These are phyloP conservation scores for Trichoderma brevicompactum DNA, from an alignment of 2,329 filamentous ascomycete genomes.

Conservation along the genomic window DNA sequence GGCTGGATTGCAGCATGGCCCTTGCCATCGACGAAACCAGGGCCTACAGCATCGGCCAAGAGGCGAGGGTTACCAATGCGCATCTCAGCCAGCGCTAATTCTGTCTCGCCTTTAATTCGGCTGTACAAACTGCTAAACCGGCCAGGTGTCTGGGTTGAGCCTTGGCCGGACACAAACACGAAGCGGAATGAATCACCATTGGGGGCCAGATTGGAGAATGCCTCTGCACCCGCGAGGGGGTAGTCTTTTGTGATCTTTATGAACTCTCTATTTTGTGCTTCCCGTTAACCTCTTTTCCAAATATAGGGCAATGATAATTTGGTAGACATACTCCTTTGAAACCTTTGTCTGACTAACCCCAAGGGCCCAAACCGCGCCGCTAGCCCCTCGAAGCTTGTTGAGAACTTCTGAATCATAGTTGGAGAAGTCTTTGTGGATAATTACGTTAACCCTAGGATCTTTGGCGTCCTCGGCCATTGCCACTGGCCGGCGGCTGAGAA, in stretches of 20 bases:
- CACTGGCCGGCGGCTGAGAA: conserved; percentile 28
- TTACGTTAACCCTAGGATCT: conserved; percentile 22
- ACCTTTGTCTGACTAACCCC: conserved; percentile 15
- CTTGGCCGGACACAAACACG: conserved; percentile 17
- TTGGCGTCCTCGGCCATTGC: conserved; percentile 24
- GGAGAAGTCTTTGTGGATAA: conserved; percentile 28
- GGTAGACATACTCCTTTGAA: conserved; percentile 11
- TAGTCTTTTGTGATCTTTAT: conserved; percentile 6
- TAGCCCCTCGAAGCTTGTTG: conserved; percentile 25
- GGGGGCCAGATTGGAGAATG: conserved; percentile 1
- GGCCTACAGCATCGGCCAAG: neutral
- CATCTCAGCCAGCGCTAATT: conserved; percentile 5
- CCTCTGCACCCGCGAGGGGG: conserved; percentile 6
- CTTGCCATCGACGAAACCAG: conserved; percentile 4
- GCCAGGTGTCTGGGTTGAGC: conserved; percentile 11
- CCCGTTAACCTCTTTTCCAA: neutral
- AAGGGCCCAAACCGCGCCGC: conserved; percentile 27
- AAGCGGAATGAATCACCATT: neutral
- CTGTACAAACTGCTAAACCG: conserved; percentile 9
- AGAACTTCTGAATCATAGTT: conserved; percentile 22
- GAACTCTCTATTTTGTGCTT: neutral
- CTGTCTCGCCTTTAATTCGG: conserved; percentile 14
- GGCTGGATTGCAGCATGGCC: conserved; percentile 8
- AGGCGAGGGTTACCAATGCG: neutral
- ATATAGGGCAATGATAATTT: too few relatives aligned